Evolutionary conservation across 441 rosid species (phyloP).

Genomic region (Adansonia gregorii): DNA sequence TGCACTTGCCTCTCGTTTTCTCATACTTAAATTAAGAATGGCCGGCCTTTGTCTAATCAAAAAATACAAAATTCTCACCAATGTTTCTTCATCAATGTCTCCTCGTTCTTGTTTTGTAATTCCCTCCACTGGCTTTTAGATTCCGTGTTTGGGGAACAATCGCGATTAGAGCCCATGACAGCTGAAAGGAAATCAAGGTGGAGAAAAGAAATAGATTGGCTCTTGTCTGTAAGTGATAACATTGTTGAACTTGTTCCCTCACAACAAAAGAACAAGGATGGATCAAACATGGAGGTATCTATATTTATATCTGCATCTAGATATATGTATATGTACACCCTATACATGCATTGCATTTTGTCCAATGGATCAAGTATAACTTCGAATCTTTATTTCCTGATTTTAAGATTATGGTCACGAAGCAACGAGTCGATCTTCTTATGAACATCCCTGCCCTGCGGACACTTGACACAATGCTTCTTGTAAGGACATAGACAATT

Average conservation of each 20-base stretch:
- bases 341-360: background rate
- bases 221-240: conserved; percentile 83
- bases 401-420: conserved; percentile 64
- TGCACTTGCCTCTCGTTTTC: background rate
- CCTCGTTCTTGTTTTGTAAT: background rate
- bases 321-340: background rate
- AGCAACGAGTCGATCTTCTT: conserved; percentile 77
- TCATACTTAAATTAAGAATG: background rate
- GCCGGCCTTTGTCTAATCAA: background rate
- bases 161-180: conserved; percentile 80
- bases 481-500: conserved; percentile 50
- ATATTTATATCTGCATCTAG: background rate
- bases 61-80: background rate
- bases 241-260: conserved; percentile 86
- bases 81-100: background rate
- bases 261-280: conserved; percentile 76
- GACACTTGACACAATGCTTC: conserved; percentile 80
- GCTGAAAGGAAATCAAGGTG: conserved; percentile 72
- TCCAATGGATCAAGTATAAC: background rate
- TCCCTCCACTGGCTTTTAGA: conserved; percentile 39
- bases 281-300: conserved; percentile 80
- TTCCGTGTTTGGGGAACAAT: conserved; percentile 87
- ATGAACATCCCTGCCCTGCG: conserved; percentile 86
- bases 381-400: conserved; percentile 3
- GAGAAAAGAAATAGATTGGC: conserved; percentile 86